Conservation (phyloP, 2,329 filamentous ascomycete species). For the Uncinocarpus reesii region DNA sequence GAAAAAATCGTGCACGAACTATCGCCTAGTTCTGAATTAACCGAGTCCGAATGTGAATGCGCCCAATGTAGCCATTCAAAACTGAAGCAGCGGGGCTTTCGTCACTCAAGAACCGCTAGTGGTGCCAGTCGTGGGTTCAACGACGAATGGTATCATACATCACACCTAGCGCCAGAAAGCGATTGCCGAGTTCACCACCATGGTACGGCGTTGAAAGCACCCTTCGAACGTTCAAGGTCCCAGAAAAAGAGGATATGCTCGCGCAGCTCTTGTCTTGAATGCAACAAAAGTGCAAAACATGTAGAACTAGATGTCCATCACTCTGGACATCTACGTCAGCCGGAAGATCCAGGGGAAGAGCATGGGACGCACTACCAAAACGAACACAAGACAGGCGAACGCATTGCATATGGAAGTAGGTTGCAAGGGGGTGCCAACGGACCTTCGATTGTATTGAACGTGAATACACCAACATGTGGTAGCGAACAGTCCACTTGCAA, state of each 20-base stretch:
- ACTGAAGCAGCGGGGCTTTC: not conserved
- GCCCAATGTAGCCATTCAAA: not conserved
- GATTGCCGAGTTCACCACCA: not conserved
- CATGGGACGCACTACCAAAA: not conserved
- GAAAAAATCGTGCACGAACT: not conserved
- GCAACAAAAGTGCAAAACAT: not conserved
- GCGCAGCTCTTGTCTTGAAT: not conserved
- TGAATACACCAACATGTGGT: conserved; percentile 11
- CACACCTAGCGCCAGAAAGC: not conserved
- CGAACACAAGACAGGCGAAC: not conserved
- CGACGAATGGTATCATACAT: not conserved
- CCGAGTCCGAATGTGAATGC: not conserved
- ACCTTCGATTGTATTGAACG: conserved; percentile 17
- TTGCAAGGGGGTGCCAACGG: not conserved
- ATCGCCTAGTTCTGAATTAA: not conserved
- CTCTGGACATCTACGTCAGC: not conserved
- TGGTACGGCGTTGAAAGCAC: too few species aligned
- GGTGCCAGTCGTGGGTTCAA: not conserved
- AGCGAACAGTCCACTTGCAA: conserved; percentile 6
- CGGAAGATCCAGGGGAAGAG: not conserved
- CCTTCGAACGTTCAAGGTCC: not conserved
- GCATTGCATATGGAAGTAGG: not conserved
- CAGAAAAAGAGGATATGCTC: not conserved
- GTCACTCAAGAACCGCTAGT: not conserved
- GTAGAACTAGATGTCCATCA: not conserved